These are phyloP conservation scores for Plasmodium berghei DNA, from an alignment of 169 alveolate species.

Conservation along the genomic window DNA sequence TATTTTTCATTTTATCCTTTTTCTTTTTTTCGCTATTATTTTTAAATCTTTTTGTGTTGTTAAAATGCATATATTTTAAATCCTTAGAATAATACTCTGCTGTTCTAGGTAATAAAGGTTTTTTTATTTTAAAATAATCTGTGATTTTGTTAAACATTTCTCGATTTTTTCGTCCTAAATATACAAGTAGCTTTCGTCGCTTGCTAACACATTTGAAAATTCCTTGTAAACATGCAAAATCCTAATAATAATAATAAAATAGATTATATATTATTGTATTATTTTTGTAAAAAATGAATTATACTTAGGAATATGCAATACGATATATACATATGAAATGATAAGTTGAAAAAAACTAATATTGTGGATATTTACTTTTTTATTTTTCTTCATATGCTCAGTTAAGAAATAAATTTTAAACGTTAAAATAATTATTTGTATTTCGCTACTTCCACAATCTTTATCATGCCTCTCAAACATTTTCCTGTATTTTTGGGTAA, in stretches of 20 bases:
- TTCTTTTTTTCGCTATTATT: conserved; percentile 61
- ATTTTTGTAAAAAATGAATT: too few species aligned
- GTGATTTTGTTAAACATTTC: conserved; percentile 53
- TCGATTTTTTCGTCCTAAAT: conserved; percentile 45
- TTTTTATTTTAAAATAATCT: conserved; percentile 55
- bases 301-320: too few species aligned
- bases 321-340: too few species aligned
- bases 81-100: conserved; percentile 66
- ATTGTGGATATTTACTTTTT: conserved; percentile 13
- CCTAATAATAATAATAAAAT: conserved; percentile 4
- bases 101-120: conserved; percentile 70
- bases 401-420: conserved; percentile 62
- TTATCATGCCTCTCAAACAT: conserved; percentile 56
- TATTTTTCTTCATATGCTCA: conserved; percentile 67
- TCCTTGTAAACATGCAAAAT: conserved; percentile 68
- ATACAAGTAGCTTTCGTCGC: conserved; percentile 44
- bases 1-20: conserved; percentile 42
- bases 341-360: too few species aligned
- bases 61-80: conserved; percentile 51
- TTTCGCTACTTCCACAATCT: conserved; percentile 77
- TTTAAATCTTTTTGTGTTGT: conserved; percentile 68
- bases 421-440: conserved; percentile 65
- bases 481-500: conserved; percentile 64
- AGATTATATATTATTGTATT: too few species aligned
- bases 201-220: conserved; percentile 71